A percentile compares a stretch with the other conserved stretches of the same genome.
These are phyloP conservation scores for Antitrichia curtipendula DNA, from an alignment of 225 moss, liverwort and hornwort species.

Conservation along the genomic window DNA sequence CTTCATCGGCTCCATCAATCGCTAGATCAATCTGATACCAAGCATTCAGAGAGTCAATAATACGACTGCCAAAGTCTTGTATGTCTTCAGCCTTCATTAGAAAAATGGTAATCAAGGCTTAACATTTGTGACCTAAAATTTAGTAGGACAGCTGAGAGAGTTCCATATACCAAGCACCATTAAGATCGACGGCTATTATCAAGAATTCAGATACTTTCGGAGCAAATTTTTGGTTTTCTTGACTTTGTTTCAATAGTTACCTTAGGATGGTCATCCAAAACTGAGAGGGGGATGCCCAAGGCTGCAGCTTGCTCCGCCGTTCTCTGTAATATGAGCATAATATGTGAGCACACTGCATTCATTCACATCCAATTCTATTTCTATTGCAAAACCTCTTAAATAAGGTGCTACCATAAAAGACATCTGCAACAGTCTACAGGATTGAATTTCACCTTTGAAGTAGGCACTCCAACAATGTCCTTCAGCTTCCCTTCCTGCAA, in stretches of 20 bases:
- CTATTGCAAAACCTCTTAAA: background rate
- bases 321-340: slow-evolving; percentile 28
- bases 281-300: slow-evolving; percentile 87
- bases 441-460: slow-evolving; percentile 63
- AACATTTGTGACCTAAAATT: background rate
- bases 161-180: background rate
- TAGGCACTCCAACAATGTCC: slow-evolving; percentile 92
- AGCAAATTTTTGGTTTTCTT: background rate
- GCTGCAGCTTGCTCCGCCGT: slow-evolving; percentile 96
- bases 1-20: slow-evolving; percentile 98
- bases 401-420: background rate
- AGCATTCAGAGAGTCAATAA: background rate
- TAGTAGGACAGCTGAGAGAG: background rate
- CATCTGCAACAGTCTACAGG: background rate
- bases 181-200: background rate
- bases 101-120: background rate
- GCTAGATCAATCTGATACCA: slow-evolving; percentile 74
- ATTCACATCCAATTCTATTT: background rate
- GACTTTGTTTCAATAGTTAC: slow-evolving; percentile 15
- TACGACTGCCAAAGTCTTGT: background rate
- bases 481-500: slow-evolving; percentile 81
- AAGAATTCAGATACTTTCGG: background rate
- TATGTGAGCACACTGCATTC: background rate
- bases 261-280: slow-evolving; percentile 93
- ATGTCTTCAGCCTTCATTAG: background rate